Evolutionary conservation across 768 basidiomycete species (phyloP).

Genomic region (Podaxis rugospora): DNA sequence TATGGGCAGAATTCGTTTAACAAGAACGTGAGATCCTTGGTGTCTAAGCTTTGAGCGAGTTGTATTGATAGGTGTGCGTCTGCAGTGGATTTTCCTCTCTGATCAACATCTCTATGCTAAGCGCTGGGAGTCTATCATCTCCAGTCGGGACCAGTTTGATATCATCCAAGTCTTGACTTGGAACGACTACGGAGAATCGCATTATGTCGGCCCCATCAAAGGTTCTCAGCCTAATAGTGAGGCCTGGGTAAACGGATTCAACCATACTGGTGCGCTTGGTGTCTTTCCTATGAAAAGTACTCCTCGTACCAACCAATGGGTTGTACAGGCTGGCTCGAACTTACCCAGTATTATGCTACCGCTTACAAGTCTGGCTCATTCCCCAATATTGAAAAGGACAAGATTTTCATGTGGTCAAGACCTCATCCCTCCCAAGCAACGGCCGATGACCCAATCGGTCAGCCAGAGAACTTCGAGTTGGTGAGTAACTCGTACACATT

Average conservation of each 20-base stretch:
- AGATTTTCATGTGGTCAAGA: conserved; percentile 67
- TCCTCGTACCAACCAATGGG: neutral
- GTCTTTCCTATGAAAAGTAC: neutral
- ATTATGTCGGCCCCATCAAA: conserved; percentile 77
- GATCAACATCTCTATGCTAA: conserved; percentile 65
- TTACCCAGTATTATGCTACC: conserved; percentile 62
- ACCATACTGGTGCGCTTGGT: conserved; percentile 39
- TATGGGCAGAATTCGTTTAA: conserved; percentile 62
- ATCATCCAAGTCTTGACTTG: conserved; percentile 60
- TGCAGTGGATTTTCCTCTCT: conserved; percentile 57
- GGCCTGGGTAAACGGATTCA: conserved; percentile 66
- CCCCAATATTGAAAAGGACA: conserved; percentile 55
- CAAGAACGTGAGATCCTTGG: conserved; percentile 55
- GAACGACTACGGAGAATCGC: conserved; percentile 77
- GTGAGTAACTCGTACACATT: conserved; percentile 33
- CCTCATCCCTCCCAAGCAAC: conserved; percentile 53
- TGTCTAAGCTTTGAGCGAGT: neutral
- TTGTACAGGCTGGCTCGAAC: conserved; percentile 52
- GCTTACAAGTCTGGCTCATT: conserved; percentile 70
- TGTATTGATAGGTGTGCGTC: neutral
- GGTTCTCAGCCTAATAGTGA: conserved; percentile 70
- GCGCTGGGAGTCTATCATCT: conserved; percentile 66
- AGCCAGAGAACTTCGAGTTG: conserved; percentile 53
- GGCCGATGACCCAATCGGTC: conserved; percentile 51
- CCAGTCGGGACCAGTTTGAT: conserved; percentile 51